Percentiles rank a stretch among this genome's conserved stretches.
Evolutionary conservation across 352 stramenopile species (phyloP).

Genomic region (Globisporangium recalcitrans): DNA sequence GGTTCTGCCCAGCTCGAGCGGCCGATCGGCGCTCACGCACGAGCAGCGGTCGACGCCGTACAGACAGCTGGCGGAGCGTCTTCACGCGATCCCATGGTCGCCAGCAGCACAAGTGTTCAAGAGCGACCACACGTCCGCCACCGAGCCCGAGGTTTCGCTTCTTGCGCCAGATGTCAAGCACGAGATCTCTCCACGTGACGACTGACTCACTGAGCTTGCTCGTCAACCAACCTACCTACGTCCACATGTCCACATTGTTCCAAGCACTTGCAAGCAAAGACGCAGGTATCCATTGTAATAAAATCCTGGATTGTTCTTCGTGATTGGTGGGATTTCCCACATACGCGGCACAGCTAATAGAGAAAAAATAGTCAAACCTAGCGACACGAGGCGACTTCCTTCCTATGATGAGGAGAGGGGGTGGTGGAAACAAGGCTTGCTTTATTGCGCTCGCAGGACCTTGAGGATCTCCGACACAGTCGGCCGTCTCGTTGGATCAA

Average conservation of each 20-base stretch:
- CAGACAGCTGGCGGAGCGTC: constrained; percentile 50
- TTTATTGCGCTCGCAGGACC: constrained; percentile 5
- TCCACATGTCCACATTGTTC: background rate
- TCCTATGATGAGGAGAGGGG: background rate
- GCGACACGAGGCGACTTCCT: background rate
- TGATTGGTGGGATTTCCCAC: background rate
- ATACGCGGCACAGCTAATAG: constrained; percentile 12
- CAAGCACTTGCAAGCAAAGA: background rate
- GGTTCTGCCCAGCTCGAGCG: constrained; percentile 82
- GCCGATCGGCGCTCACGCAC: constrained; percentile 76
- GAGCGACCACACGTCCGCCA: background rate
- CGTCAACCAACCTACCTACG: background rate
- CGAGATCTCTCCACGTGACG: background rate
- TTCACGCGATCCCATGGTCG: constrained; percentile 57
- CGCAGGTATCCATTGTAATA: background rate
- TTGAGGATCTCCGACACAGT: constrained; percentile 36
- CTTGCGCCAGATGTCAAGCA: background rate
- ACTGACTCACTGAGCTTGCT: background rate
- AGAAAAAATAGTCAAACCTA: constrained; percentile 2
- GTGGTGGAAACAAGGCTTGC: background rate
- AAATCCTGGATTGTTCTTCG: background rate
- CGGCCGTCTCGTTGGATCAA: constrained; percentile 44
- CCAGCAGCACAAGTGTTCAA: background rate
- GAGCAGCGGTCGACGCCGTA: constrained; percentile 65
- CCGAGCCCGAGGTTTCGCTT: too few relatives aligned